Evolutionary conservation across 352 stramenopile species (phyloP).

Genomic region (Phytophthora syringae): DNA sequence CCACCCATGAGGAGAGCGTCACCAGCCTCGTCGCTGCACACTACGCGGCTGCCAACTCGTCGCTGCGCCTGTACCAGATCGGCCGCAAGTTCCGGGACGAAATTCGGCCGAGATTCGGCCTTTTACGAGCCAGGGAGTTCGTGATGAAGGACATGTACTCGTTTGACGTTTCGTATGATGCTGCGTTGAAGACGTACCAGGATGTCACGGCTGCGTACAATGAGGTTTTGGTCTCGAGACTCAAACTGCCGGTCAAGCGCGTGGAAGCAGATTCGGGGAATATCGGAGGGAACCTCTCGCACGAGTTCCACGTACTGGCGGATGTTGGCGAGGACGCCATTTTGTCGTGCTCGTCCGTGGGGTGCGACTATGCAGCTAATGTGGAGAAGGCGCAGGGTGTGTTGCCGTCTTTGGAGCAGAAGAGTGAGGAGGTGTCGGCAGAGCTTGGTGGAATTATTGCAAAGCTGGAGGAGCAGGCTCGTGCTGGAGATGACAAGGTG

Average conservation of each 20-base stretch:
- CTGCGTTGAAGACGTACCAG: constrained; percentile 74
- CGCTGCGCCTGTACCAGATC: constrained; percentile 87
- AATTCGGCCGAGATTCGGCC: constrained; percentile 84
- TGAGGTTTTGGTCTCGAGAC: constrained; percentile 64
- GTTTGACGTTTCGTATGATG: constrained; percentile 75
- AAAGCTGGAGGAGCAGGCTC: constrained; percentile 24
- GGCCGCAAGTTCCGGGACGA: constrained; percentile 91
- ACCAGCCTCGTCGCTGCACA: constrained; percentile 78
- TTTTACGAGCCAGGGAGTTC: constrained; percentile 87
- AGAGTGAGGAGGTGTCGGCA: constrained; percentile 8
- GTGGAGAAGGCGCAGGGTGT: constrained; percentile 80
- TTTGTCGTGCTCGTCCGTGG: constrained; percentile 60
- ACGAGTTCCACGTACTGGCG: constrained; percentile 90
- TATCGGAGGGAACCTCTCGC: constrained; percentile 89
- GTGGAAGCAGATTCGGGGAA: constrained; percentile 88
- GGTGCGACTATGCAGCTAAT: constrained; percentile 87
- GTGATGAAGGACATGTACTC: constrained; percentile 94
- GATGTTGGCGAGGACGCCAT: constrained; percentile 86
- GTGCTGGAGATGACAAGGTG: constrained; percentile 13
- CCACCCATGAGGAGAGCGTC: constrained; percentile 89
- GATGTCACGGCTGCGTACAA: constrained; percentile 85
- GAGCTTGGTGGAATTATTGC: constrained; percentile 29
- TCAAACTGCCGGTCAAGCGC: constrained; percentile 76
- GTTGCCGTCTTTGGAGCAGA: constrained; percentile 22
- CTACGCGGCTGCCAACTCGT: constrained; percentile 56